Evolutionary conservation across 331 rosid genomes (phyloP).

Genomic region (Malus hybrid): DNA sequence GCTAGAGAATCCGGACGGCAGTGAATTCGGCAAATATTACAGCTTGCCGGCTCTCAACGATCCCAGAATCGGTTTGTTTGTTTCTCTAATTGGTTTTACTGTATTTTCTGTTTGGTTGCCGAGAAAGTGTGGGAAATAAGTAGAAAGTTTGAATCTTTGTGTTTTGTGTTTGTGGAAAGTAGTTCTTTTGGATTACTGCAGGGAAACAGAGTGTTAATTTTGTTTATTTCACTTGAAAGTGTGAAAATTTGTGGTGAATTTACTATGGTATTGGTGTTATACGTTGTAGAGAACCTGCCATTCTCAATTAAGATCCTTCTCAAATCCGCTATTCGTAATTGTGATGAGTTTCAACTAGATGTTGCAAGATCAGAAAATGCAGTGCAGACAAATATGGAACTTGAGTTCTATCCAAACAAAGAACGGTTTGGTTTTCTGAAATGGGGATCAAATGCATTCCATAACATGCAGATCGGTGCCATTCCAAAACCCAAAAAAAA

Average conservation of each 20-base stretch:
- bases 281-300: constrained; percentile 55
- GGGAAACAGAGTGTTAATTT: background rate
- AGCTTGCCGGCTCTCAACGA: too few species aligned
- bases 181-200: background rate
- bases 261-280: constrained; percentile 16
- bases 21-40: too few species aligned
- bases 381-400: constrained; percentile 75
- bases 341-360: constrained; percentile 85
- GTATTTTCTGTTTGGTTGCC: too few species aligned
- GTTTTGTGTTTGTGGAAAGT: background rate
- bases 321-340: constrained; percentile 79
- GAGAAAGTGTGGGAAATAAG: constrained; percentile 9
- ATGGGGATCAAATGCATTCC: constrained; percentile 75
- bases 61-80: too few species aligned
- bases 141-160: background rate
- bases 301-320: constrained; percentile 77
- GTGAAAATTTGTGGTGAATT: background rate
- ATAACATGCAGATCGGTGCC: constrained; percentile 42
- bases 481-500: too few species aligned
- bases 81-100: too few species aligned
- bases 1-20: too few species aligned
- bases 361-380: constrained; percentile 85
- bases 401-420: constrained; percentile 66
- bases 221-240: background rate
- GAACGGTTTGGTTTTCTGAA: constrained; percentile 85